Percentiles rank a stretch among this genome's conserved stretches.
Evolutionary conservation across 441 rosid species (phyloP).

Genomic region (Populus tomentosa): DNA sequence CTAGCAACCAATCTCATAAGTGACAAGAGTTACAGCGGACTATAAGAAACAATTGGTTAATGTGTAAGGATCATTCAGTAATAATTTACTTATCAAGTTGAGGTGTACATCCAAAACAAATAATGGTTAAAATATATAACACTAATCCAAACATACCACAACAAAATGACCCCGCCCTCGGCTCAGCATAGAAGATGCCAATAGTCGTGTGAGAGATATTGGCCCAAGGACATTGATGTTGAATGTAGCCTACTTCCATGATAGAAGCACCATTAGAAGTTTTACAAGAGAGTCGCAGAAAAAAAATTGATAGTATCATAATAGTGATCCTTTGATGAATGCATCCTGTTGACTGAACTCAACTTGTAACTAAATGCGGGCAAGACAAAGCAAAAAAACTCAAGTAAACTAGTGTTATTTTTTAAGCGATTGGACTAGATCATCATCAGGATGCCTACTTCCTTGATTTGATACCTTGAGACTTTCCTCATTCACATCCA

Average conservation of each 20-base stretch:
- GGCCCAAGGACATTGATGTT: conserved; percentile 82
- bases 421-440: background rate
- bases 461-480: conserved; percentile 52
- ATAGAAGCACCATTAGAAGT: conserved; percentile 13
- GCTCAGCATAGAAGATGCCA: conserved; percentile 72
- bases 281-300: background rate
- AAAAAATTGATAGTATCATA: conserved; percentile 1
- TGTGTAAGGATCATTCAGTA: background rate
- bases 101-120: background rate
- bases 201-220: conserved; percentile 70
- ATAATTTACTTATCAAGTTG: background rate
- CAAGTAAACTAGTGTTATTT: background rate
- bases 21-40: no score
- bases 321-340: background rate
- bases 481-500: conserved; percentile 68
- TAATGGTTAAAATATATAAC: background rate
- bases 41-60: no score
- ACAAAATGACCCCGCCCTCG: conserved; percentile 88
- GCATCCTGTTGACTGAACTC: background rate
- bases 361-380: background rate
- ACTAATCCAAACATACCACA: conserved; percentile 60
- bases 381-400: background rate
- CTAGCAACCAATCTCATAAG: no score
- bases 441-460: conserved; percentile 8
- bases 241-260: conserved; percentile 60